These are phyloP conservation scores for Hirsutella minnesotensis DNA, from an alignment of 2,329 filamentous ascomycete genomes.

Conservation along the genomic window DNA sequence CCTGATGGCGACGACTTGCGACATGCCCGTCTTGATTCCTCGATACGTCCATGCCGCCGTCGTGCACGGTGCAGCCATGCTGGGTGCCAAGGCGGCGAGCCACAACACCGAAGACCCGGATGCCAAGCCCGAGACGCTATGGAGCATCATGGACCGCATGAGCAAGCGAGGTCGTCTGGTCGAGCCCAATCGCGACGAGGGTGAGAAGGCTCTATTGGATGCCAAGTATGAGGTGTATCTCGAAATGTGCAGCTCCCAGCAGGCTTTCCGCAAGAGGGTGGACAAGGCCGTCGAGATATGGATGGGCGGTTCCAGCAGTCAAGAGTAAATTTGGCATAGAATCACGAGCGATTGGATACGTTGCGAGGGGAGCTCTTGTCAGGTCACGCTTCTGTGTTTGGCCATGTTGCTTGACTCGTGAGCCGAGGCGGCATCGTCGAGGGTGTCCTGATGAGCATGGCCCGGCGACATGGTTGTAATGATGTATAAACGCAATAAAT, in stretches of 20 bases:
- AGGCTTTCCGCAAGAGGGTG: constrained; percentile 66
- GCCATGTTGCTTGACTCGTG: too few relatives aligned
- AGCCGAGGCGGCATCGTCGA: too few relatives aligned
- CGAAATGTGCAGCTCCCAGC: constrained; percentile 80
- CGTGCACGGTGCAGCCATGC: constrained; percentile 95
- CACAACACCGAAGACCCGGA: constrained; percentile 45
- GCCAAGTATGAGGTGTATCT: constrained; percentile 95
- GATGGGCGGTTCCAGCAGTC: constrained; percentile 15
- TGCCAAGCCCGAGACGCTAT: constrained; percentile 70
- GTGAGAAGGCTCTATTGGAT: constrained; percentile 68
- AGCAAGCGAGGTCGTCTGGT: constrained; percentile 85
- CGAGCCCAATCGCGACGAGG: constrained; percentile 56
- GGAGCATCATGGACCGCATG: constrained; percentile 97
- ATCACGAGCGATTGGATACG: neutral
- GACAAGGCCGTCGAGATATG: constrained; percentile 45
- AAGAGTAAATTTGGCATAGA: constrained; percentile 4
- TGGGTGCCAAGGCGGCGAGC: constrained; percentile 93
- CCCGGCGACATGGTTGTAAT: too few relatives aligned
- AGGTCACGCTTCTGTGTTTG: too few relatives aligned
- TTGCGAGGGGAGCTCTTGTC: too few relatives aligned
- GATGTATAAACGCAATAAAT: too few relatives aligned
- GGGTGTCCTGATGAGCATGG: too few relatives aligned
- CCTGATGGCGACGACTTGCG: constrained; percentile 79
- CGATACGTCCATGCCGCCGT: constrained; percentile 91
- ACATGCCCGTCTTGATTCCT: constrained; percentile 87